These are phyloP conservation scores for Phylloporus rhodoxanthus DNA, from an alignment of 768 basidiomycete genomes.

Conservation along the genomic window DNA sequence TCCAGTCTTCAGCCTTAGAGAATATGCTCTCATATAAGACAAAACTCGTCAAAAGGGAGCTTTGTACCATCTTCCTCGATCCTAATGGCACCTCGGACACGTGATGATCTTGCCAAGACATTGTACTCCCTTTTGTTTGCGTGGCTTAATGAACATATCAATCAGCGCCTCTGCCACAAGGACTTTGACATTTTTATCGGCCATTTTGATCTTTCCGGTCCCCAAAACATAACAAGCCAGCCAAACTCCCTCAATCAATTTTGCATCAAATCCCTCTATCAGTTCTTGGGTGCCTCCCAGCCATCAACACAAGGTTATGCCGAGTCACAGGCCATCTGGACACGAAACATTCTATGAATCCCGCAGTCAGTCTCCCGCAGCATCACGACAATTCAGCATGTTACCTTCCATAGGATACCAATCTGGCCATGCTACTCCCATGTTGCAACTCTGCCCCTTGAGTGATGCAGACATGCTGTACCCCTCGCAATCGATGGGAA, in stretches of 20 bases:
- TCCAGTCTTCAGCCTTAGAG: constrained; percentile 67
- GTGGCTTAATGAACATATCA: constrained; percentile 95
- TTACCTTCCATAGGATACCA: constrained; percentile 63
- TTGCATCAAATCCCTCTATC: constrained; percentile 92
- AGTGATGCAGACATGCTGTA: constrained; percentile 39
- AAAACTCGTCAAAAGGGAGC: constrained; percentile 88
- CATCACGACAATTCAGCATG: constrained; percentile 53
- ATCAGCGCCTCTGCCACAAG: constrained; percentile 89
- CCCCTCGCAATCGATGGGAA: constrained; percentile 56
- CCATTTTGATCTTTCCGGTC: constrained; percentile 89
- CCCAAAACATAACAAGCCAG: constrained; percentile 82
- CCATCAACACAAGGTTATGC: constrained; percentile 66
- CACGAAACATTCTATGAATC: constrained; percentile 86
- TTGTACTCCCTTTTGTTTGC: constrained; percentile 92
- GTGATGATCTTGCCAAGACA: constrained; percentile 90
- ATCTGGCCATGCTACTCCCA: constrained; percentile 71
- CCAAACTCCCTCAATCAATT: constrained; percentile 95
- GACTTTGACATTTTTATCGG: constrained; percentile 91
- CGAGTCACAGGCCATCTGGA: constrained; percentile 70
- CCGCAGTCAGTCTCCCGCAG: constrained; percentile 64
- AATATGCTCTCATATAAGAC: constrained; percentile 84
- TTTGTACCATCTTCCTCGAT: constrained; percentile 96
- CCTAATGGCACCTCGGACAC: constrained; percentile 87
- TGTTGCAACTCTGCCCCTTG: constrained; percentile 37
- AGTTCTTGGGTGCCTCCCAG: constrained; percentile 86